Evolutionary conservation across 306 rosid species (phyloP).

Genomic region (Myrica gale): DNA sequence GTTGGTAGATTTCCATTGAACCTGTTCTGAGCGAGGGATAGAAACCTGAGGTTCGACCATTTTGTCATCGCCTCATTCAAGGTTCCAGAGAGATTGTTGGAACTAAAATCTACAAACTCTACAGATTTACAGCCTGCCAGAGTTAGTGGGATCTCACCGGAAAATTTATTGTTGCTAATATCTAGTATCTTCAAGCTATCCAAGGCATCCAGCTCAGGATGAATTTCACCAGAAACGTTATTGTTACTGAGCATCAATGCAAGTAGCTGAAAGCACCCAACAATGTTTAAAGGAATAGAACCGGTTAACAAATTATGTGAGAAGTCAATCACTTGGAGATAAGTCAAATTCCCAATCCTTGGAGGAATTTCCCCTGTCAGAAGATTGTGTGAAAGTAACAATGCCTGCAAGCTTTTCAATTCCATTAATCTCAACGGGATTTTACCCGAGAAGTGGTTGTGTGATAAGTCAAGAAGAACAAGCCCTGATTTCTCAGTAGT

Average conservation of each 20-base stretch:
- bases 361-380: conserved; percentile 92
- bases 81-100: conserved; percentile 88
- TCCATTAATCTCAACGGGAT: conserved; percentile 89
- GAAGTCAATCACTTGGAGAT: conserved; percentile 96
- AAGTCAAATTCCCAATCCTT: conserved; percentile 86
- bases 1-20: conserved; percentile 70
- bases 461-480: conserved; percentile 90
- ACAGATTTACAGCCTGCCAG: conserved; percentile 96
- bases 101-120: conserved; percentile 90
- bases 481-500: conserved; percentile 87
- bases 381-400: conserved; percentile 86
- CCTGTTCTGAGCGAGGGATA: conserved; percentile 77
- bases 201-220: conserved; percentile 96
- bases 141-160: conserved; percentile 91
- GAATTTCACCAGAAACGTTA: conserved; percentile 92
- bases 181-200: conserved; percentile 90
- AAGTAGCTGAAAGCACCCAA: conserved; percentile 96
- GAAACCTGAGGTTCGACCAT: conserved; percentile 87
- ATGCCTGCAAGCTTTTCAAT: conserved; percentile 92
- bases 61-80: conserved; percentile 89
- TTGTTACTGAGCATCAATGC: conserved; percentile 82
- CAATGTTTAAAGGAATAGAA: conserved; percentile 81
- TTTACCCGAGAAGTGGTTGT: conserved; percentile 81
- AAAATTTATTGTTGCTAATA: conserved; percentile 85
- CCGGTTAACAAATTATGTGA: conserved; percentile 86